Base-by-base conservation (phyloP, 495 filamentous ascomycete species). In the Talaromyces trachyspermus region DNA sequence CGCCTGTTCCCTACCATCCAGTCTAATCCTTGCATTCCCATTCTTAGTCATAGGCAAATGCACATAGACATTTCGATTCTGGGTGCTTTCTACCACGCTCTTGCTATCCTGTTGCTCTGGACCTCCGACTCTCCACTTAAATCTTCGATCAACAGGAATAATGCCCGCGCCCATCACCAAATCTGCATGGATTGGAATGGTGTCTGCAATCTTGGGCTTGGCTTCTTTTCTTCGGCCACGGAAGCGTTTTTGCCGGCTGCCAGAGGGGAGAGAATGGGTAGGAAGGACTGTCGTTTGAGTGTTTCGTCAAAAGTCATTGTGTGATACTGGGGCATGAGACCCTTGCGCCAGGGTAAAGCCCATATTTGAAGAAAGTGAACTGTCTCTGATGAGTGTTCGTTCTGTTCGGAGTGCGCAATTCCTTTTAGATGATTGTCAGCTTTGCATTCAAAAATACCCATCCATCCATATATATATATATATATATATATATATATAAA, bases 341-440 rank as follows among this genome's bases (percentile, higher is more conserved):
- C 81, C 5, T 69, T 62, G 56, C 71, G 74, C 78, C 84, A 87
- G 2, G 86, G 85, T 17, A 83, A 60, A 2, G 77, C 85, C 86
- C 85, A 90, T 50, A 90, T 90, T 63, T 90, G 85, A 17, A 90
- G 69, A 60, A 89, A 89, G 57, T 91, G 86, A 14, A 86, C 82
- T 10, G 79, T 69, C 20, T 84, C 76, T 33, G 66, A 63, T 12
- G 62, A 56, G 53, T 81, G 71, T 55, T 89, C 81, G 62, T 88
- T 89, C 56, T 80, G 76, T 65, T 92, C 86, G 11, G 74, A 79
- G 56, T 92, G 85, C 19, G 83, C 76, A 55, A 92, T 88, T 30
- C 86, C 78, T 73, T 25, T 33, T 9, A 7, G 29, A 29, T 10
- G 10, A 14, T 18, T 8, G 36, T 48, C 27, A 38, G 46, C 33